A percentile compares a stretch with the other conserved stretches of the same genome.
These are phyloP conservation scores for Aphanomyces stellatus DNA, from an alignment of 352 stramenopile species.

Conservation along the genomic window DNA sequence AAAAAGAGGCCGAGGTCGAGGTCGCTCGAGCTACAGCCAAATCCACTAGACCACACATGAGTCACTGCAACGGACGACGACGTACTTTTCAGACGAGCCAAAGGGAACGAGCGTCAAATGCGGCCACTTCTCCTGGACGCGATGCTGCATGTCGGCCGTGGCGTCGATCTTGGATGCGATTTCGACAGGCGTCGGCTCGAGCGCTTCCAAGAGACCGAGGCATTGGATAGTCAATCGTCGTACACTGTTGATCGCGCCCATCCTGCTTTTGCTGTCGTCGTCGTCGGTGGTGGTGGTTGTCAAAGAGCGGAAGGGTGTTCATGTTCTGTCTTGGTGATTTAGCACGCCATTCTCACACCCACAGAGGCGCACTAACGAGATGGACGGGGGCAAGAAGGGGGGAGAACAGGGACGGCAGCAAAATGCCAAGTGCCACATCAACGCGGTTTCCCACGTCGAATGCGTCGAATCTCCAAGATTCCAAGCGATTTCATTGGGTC, in stretches of 20 bases:
- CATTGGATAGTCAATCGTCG: slow-evolving; percentile 74
- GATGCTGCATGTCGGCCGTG: slow-evolving; percentile 39
- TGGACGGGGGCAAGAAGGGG: not conserved
- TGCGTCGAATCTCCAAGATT: not conserved
- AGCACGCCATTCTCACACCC: slow-evolving; percentile 2
- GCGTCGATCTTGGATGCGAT: slow-evolving; percentile 40
- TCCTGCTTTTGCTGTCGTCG: slow-evolving; percentile 20
- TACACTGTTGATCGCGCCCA: slow-evolving; percentile 73
- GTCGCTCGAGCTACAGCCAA: slow-evolving; percentile 70
- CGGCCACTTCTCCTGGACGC: slow-evolving; percentile 47
- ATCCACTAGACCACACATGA: slow-evolving; percentile 29
- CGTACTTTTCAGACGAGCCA: slow-evolving; percentile 69
- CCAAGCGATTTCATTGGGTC: not conserved
- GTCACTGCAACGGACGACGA: not conserved
- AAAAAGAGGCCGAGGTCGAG: slow-evolving; percentile 80
- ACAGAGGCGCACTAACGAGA: not conserved
- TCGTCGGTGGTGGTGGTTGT: not conserved
- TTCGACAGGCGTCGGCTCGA: slow-evolving; percentile 62
- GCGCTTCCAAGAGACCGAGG: slow-evolving; percentile 65
- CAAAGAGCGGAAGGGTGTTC: not conserved
- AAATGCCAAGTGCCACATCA: slow-evolving; percentile 2
- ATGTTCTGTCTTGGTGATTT: not conserved
- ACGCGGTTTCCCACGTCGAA: not conserved
- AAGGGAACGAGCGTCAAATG: slow-evolving; percentile 53
- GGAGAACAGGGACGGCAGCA: not conserved